Conservation (phyloP, 1,139 yeast species). For the Yamadazyma triangularis region DNA sequence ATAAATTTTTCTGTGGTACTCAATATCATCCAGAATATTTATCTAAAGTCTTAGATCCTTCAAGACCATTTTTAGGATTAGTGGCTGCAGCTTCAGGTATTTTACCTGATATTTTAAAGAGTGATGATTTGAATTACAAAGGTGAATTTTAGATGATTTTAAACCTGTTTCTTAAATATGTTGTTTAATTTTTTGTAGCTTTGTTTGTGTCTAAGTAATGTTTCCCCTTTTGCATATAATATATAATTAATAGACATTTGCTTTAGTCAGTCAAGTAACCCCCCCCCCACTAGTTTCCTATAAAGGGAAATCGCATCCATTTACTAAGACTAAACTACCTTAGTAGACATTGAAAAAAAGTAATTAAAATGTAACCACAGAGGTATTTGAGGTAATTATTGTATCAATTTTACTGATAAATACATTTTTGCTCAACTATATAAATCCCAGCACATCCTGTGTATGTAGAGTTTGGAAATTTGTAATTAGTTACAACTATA, state of each 20-base stretch:
- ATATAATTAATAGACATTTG: background rate
- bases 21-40: conserved; percentile 98
- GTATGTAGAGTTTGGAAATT: too few relatives aligned
- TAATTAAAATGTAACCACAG: too few relatives aligned
- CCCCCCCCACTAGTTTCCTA: too few relatives aligned
- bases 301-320: too few relatives aligned
- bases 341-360: too few relatives aligned
- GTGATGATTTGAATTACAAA: conserved; percentile 41
- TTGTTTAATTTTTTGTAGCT: background rate
- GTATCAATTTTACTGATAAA: too few relatives aligned
- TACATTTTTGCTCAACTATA: too few relatives aligned
- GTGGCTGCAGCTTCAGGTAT: conserved; percentile 90
- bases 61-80: conserved; percentile 92
- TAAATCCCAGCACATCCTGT: too few relatives aligned
- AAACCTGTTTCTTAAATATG: background rate
- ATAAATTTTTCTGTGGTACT: conserved; percentile 90
- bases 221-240: background rate
- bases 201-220: background rate
- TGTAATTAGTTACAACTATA: too few relatives aligned
- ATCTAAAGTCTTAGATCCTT: conserved; percentile 93
- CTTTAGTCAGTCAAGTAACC: too few relatives aligned
- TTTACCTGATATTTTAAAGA: conserved; percentile 54
- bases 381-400: too few relatives aligned
- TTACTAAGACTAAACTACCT: too few relatives aligned
- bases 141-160: conserved; percentile 34